Conservation (phyloP, 176 grass and related monocot genomes). For the Puya raimondii region DNA sequence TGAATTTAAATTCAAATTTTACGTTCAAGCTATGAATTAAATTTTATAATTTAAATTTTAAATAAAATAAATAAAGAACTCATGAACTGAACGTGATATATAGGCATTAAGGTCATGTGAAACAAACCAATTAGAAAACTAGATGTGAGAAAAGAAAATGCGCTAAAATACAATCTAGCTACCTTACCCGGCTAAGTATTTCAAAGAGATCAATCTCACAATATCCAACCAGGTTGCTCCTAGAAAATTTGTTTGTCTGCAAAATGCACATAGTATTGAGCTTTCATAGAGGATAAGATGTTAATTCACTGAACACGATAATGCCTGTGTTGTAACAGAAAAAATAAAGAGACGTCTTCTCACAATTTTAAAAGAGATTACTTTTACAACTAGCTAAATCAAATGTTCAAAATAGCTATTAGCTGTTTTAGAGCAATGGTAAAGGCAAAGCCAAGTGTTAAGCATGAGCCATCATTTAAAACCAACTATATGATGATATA, state of each 20-base stretch:
- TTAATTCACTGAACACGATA: background rate
- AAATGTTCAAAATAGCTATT: background rate
- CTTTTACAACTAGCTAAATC: background rate
- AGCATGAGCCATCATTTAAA: too few relatives aligned
- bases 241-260: conserved; percentile 85
- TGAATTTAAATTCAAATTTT: too few relatives aligned
- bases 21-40: too few relatives aligned
- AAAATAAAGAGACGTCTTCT: background rate
- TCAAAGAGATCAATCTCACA: conserved; percentile 88
- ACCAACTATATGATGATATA: too few relatives aligned
- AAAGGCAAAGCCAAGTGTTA: background rate
- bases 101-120: background rate
- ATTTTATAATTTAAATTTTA: too few relatives aligned
- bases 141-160: background rate
- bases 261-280: conserved; percentile 7
- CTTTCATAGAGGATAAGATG: background rate
- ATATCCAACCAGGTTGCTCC: conserved; percentile 90
- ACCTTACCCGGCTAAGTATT: conserved; percentile 66
- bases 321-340: too few relatives aligned
- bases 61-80: background rate
- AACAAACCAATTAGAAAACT: background rate
- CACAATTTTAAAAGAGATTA: background rate
- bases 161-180: background rate
- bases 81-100: background rate
- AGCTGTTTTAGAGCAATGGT: background rate